A percentile compares a stretch with the other conserved stretches of the same genome.
Evolutionary conservation across 345 rosid species (phyloP).

Genomic region (Cochlearia excelsa): DNA sequence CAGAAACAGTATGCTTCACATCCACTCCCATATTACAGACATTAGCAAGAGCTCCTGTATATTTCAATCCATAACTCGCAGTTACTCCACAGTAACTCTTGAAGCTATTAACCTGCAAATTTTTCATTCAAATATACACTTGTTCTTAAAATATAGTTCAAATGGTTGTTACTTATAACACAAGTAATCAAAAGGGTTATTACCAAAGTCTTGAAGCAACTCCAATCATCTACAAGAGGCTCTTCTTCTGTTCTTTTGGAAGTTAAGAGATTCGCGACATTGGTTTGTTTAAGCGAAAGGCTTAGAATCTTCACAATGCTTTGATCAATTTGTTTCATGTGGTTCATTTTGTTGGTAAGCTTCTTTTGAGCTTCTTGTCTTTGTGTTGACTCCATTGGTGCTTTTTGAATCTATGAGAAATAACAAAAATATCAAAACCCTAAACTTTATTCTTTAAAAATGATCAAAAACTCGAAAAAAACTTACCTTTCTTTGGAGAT

Average conservation of each 20-base stretch:
- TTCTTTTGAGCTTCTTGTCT: slow-evolving; percentile 45
- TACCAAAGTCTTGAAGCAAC: slow-evolving; percentile 57
- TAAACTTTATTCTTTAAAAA: neutral
- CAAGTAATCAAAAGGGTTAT: neutral
- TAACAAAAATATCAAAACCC: neutral
- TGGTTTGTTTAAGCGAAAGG: slow-evolving; percentile 33
- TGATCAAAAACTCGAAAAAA: neutral
- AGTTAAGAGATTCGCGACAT: slow-evolving; percentile 33
- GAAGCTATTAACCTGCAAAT: slow-evolving; percentile 42
- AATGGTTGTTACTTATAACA: neutral
- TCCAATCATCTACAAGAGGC: slow-evolving; percentile 67
- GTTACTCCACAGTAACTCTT: slow-evolving; percentile 46
- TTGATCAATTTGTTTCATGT: slow-evolving; percentile 40
- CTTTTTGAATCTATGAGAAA: slow-evolving; percentile 43
- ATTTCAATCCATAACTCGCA: slow-evolving; percentile 49
- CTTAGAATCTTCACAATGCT: slow-evolving; percentile 35
- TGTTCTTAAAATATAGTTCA: no score
- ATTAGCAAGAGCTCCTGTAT: slow-evolving; percentile 56
- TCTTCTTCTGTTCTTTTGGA: slow-evolving; percentile 42
- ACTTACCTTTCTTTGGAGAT: slow-evolving; percentile 40
- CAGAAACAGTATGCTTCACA: slow-evolving; percentile 36
- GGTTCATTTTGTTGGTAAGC: slow-evolving; percentile 27
- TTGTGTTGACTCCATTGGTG: slow-evolving; percentile 39
- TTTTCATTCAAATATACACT: neutral
- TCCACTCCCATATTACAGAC: slow-evolving; percentile 52